Evolutionary conservation across 129 eudicot species (phyloP), one percentile per base, ranked within the genome.

Genomic region (Logfia minima): DNA sequence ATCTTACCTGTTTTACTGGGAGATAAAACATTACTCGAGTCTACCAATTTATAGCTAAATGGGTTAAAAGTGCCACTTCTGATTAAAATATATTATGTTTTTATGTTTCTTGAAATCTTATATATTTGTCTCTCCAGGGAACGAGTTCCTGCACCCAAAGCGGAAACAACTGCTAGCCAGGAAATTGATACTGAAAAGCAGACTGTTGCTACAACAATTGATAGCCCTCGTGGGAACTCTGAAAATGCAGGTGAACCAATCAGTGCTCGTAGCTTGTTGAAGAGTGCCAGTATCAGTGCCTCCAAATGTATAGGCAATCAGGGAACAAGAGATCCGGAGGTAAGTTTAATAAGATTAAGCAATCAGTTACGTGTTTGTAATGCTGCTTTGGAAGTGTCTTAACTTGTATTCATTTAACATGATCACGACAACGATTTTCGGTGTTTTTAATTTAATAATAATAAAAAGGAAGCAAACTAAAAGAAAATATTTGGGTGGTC

Each of bases 221-320:
- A 90, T 37, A 83, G 90, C 76, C 96, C 96, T 62, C 92, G 81
- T n/a, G 68, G 83, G 52, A 76, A 77, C 65, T 74, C 89, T 13
- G 88, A 85, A 39, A 56, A 68, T 66, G 74, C 70, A 70, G 60
- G 37, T 72, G 78, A 66, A 29, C 85, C 79, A 9, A 80, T 32
- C 35, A 90, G 92, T 67, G 91, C 97, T 70, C 88, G 96, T 66
- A 93, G 97, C 87, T 79, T 93, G 84, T 80, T 90, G 68, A 93
- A 93, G 87, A 93, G 98, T 87, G 92, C 97, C 67, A 93, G 96
- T 71, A 93, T 93, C 52, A 93, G 98, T 80, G 98, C 87, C 75
- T 93, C 98, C 29, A 90, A 93, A 81, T 90, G 98, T 68, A 69
- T 93, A 32, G 98, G 88, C 7, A 85, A 66, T 61, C 77, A 87